A percentile compares a stretch with the other conserved stretches of the same genome.
phyloP scores from a whole-genome alignment of 495 filamentous ascomycete species.

The Hyaloscypha finlandica region DNA sequence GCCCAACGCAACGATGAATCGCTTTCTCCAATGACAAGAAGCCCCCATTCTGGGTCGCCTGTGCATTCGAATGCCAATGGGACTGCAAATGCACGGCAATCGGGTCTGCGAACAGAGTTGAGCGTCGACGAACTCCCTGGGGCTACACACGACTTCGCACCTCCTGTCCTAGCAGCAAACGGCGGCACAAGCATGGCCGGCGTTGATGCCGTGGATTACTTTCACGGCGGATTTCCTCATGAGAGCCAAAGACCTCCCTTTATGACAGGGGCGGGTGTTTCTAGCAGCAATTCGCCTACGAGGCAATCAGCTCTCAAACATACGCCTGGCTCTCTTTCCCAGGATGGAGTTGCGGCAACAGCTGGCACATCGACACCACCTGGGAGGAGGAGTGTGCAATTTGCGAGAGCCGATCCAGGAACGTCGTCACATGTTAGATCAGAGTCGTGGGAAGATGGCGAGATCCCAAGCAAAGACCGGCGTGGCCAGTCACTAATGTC shows the following conservation, averaged over 20 bases:
- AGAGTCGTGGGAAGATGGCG: constrained; percentile 58
- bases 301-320: constrained; percentile 26
- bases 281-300: constrained; percentile 21
- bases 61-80: constrained; percentile 23
- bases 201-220: constrained; percentile 42
- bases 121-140: constrained; percentile 5
- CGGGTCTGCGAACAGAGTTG: constrained; percentile 21
- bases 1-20: constrained; percentile 35
- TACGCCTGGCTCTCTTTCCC: constrained; percentile 11
- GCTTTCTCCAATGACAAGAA: constrained; percentile 36
- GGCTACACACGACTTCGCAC: constrained; percentile 4
- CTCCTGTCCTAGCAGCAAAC: constrained; percentile 17
- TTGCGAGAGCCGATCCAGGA: constrained; percentile 53
- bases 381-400: constrained; percentile 64
- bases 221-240: constrained; percentile 45
- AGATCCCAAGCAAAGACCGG: constrained; percentile 47
- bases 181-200: constrained; percentile 22
- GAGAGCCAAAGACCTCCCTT: constrained; percentile 30
- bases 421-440: constrained; percentile 50
- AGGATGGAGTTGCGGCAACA: constrained; percentile 26
- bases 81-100: constrained; percentile 15
- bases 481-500: constrained; percentile 64
- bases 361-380: constrained; percentile 46
- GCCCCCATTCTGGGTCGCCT: constrained; percentile 27
- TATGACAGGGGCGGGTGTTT: constrained; percentile 17